phyloP scores from a whole-genome alignment of 306 rosid genomes.

The Oemleria cerasiformis region DNA sequence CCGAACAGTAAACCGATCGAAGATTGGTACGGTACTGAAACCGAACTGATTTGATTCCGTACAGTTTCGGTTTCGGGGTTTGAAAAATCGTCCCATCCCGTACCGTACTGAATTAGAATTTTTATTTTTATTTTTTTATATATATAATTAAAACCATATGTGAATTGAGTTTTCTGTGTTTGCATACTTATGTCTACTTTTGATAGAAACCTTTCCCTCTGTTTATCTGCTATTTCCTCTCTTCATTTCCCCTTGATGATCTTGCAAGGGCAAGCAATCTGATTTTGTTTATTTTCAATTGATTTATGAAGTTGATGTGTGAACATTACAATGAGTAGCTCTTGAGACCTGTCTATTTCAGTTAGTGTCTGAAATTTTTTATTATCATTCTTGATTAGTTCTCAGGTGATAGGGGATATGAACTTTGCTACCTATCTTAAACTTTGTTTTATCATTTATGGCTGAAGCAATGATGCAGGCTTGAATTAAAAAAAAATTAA shows the following conservation, averaged over 20 bases:
- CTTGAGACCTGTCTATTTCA: background rate
- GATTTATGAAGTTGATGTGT: conserved; percentile 1
- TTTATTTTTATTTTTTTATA: no score
- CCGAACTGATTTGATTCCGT: no score
- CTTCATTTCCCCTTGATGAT: background rate
- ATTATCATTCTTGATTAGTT: background rate
- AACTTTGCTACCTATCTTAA: background rate
- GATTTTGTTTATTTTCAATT: background rate
- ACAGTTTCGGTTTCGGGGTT: no score
- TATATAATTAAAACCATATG: no score
- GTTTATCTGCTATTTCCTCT: background rate
- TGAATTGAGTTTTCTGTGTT: no score
- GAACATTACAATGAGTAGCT: background rate
- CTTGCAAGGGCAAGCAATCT: background rate
- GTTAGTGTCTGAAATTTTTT: background rate
- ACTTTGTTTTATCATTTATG: background rate
- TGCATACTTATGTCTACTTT: background rate
- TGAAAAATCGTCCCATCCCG: background rate
- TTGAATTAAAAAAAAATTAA: background rate
- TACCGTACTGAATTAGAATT: no score
- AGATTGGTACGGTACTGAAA: no score
- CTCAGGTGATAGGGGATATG: background rate
- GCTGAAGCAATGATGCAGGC: background rate
- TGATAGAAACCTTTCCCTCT: background rate
- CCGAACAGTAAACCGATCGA: no score